Evolutionary conservation across 768 basidiomycete genomes (phyloP), one percentile per base, ranked within the genome.

Genomic region (Phylloporus sp.): DNA sequence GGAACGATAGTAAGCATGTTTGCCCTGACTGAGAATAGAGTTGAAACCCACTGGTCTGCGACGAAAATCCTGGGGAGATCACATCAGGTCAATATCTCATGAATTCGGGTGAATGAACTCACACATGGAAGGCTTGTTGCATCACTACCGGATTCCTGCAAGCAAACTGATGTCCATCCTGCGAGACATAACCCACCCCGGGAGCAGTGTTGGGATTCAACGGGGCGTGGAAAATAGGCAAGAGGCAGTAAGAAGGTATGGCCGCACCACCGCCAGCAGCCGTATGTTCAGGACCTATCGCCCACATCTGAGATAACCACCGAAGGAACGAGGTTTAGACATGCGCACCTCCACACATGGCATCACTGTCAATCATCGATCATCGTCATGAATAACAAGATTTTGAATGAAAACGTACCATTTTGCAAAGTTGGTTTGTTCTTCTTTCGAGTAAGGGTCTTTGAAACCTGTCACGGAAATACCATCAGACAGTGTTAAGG

Each of bases 121-220:
- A 83, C 80, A 85, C 80, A 61, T 85, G 82, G 66, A 77, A 83
- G 0, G 82, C 72, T 56, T 77, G 80, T 18, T 76, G 76, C 63
- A 78, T 61, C 9, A 76, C 68, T 1, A 69, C 70, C 1, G 83
- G 84, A 54, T 84, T 80, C 47, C 70, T 70, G 66, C 82, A 84
- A 1, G 61, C 26, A 51, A 80, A 84, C 11, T 71, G 55, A 59
- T 84, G 83, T 0, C 84, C 82, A 44, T 84, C 82, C 20, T 66
- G 68, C 4, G 82, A 84, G 36, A 80, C 54, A 55, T 85, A 77
- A 6, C 81, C 76, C 3, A 65, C n/a, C 1, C 70, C 54, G 2
- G 62, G 54, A 1, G 65, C 57, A 8, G 66, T 56, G 22, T 63
- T 64, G 5, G 65, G 57, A 12, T 67, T 60, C 47, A 61, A 57